Conservation (phyloP, 306 rosid genomes). For the Trifolium dubium region DNA sequence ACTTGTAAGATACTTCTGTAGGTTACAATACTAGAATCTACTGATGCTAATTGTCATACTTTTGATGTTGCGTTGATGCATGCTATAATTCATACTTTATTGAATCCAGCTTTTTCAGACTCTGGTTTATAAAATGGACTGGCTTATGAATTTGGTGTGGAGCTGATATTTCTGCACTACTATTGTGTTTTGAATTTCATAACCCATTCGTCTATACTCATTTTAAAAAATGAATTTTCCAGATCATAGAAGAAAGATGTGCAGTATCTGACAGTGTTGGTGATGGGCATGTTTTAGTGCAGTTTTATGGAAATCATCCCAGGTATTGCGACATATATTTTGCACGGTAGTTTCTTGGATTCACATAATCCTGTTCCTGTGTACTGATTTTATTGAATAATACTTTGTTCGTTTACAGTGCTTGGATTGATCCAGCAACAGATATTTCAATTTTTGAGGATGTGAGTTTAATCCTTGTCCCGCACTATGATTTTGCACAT, state of each 20-base stretch:
- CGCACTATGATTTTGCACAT: slow-evolving; percentile 27
- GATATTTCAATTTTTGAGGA: slow-evolving; percentile 57
- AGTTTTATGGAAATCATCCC: slow-evolving; percentile 54
- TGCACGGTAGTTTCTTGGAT: slow-evolving; percentile 25
- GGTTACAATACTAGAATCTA: slow-evolving; percentile 1
- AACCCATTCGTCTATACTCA: slow-evolving; percentile 25
- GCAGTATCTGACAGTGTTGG: slow-evolving; percentile 41
- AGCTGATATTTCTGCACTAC: slow-evolving; percentile 5
- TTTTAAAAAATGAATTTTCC: slow-evolving; percentile 30
- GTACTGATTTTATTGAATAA: slow-evolving; percentile 22
- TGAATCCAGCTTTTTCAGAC: slow-evolving; percentile 20
- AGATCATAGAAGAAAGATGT: slow-evolving; percentile 55
- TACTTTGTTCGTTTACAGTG: slow-evolving; percentile 47
- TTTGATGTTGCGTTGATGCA: slow-evolving; percentile 9
- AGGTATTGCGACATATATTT: slow-evolving; percentile 44
- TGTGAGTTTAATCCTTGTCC: slow-evolving; percentile 51
- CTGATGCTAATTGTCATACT: slow-evolving; percentile 4
- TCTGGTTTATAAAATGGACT: slow-evolving; percentile 17
- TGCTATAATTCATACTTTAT: slow-evolving; percentile 25
- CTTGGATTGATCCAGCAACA: slow-evolving; percentile 58
- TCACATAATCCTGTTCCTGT: slow-evolving; percentile 27
- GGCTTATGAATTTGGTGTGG: slow-evolving; percentile 21
- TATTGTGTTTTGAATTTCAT: slow-evolving; percentile 24
- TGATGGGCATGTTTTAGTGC: slow-evolving; percentile 59
- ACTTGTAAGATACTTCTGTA: slow-evolving; percentile 24